phyloP scores from a whole-genome alignment of 192 early-diverging fungal genomes.

The Coemansia sp. region DNA sequence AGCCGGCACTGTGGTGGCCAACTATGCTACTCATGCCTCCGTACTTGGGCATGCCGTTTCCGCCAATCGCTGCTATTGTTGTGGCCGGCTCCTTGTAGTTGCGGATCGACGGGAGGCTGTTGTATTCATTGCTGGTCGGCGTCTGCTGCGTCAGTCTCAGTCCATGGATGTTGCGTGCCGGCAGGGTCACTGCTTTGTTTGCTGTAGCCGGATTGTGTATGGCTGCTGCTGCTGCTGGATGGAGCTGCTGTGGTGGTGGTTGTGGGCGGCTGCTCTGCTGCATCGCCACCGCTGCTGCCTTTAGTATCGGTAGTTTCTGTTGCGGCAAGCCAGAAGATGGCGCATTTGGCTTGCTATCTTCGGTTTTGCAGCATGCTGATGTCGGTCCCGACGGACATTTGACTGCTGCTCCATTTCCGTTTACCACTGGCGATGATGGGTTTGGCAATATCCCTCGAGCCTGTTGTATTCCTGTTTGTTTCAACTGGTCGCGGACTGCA shows the following conservation, averaged over 20 bases:
- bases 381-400: constrained; percentile 17
- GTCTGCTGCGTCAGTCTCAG: constrained; percentile 1
- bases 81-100: neutral
- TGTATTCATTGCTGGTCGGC: neutral
- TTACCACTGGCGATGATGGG: neutral
- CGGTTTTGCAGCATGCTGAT: constrained; percentile 18
- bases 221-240: no score
- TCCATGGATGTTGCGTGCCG: neutral
- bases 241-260: no score
- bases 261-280: constrained; percentile 6
- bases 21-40: neutral
- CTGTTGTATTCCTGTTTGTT: neutral
- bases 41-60: neutral
- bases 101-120: neutral
- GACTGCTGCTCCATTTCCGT: neutral
- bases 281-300: neutral
- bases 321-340: no score
- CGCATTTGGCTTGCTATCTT: neutral
- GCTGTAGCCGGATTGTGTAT: neutral
- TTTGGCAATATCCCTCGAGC: neutral
- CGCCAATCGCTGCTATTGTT: neutral
- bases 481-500: constrained; percentile 19
- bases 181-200: neutral
- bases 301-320: neutral
- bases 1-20: neutral